Evolutionary conservation across 805 yeast species (phyloP), one percentile per base, ranked within the genome.

Genomic region (Saccharomycopsis selenospora): DNA sequence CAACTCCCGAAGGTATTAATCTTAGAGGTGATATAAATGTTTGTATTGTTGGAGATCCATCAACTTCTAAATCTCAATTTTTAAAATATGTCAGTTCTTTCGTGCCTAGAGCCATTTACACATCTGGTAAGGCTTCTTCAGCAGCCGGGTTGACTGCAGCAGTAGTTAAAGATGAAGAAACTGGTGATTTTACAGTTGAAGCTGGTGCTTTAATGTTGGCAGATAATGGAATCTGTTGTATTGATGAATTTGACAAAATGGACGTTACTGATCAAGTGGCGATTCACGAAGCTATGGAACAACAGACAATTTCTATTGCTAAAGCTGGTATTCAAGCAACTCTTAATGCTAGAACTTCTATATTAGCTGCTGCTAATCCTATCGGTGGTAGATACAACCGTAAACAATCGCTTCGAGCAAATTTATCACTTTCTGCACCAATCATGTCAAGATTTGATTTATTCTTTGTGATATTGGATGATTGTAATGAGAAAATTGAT

Each of bases 241-340:
- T 93, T 65, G 99, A 93, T 65, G 99, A 93, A 69, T 93, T 93
- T 59, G 99, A 93, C 64, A 93, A 93, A 70, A 93, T 93, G 99
- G 97, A 91, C 65, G 66, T 90, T 40, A 67, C 81, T 1, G 98
- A 93, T 67, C 98, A 93, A 68, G 98, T 93, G 48, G 98, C 98
- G 2, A 91, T 93, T 69, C 99, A 93, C 69, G 99, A 93, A 70
- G 99, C 98, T 22, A 93, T 93, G 99, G 99, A 93, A 74, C 99
- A 93, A 68, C 99, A 93, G 66, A 93, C 99, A 0, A 93, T 93
- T 56, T 90, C 97, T 13, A 93, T 93, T 60, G 97, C 99, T 8
- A 93, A 93, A 65, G 99, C 99, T 1, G 99, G 99, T 61, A 93
- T 93, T 55, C 97, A 93, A 61, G 98, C 99, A 1, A 93, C 99